Percentiles rank a stretch among this genome's conserved stretches.
These are phyloP conservation scores for Juglanconis juglandina DNA, from an alignment of 2,329 filamentous ascomycete genomes.

Conservation along the genomic window DNA sequence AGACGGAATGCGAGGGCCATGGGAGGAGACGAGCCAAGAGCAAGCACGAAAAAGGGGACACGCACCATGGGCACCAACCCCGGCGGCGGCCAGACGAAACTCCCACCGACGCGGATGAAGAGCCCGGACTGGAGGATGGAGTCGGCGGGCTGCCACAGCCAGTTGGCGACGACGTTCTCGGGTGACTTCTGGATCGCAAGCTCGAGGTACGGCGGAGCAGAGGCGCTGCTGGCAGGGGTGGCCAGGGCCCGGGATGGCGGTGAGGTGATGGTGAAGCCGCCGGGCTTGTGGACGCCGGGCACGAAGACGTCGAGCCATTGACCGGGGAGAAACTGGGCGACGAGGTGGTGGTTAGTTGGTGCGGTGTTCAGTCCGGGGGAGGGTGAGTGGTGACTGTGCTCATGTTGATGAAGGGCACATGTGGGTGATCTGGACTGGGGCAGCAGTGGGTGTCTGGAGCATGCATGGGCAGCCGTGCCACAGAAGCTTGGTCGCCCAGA, in stretches of 20 bases:
- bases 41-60: not conserved
- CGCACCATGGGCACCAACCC: conserved; percentile 33
- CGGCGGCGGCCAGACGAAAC: conserved; percentile 73
- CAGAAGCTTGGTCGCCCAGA: too few species aligned
- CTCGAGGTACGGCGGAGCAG: conserved; percentile 57
- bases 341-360: conserved; percentile 21
- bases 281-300: conserved; percentile 65
- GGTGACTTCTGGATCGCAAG: conserved; percentile 73
- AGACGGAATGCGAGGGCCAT: too few species aligned
- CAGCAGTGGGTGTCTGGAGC: too few species aligned
- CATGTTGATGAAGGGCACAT: too few species aligned
- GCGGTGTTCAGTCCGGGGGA: not conserved
- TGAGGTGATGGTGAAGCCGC: conserved; percentile 86
- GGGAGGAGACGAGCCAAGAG: conserved; percentile 20
- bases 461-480: too few species aligned
- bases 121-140: conserved; percentile 59
- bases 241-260: conserved; percentile 53
- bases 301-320: conserved; percentile 87
- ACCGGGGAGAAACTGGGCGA: conserved; percentile 67
- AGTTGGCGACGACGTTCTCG: conserved; percentile 68
- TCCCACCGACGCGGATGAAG: conserved; percentile 71
- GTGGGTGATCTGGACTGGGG: too few species aligned
- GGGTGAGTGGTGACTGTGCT: too few species aligned
- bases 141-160: conserved; percentile 62
- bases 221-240: not conserved